Conservation (phyloP, 2,329 filamentous ascomycete genomes). For the Phialophora chinensis region DNA sequence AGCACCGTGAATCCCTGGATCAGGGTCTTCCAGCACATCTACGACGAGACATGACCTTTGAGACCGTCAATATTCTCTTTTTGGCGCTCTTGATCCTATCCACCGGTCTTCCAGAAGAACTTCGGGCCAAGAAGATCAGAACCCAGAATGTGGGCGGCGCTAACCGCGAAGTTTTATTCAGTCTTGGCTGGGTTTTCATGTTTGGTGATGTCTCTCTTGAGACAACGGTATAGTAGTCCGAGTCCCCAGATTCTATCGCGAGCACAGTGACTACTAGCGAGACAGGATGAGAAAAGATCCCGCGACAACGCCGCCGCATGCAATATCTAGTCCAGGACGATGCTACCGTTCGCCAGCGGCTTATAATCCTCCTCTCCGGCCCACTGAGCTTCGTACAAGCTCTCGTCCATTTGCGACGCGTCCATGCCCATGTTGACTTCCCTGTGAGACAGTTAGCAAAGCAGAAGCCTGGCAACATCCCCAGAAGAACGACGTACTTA, state of each 20-base stretch:
- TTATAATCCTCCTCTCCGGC: conserved; percentile 43
- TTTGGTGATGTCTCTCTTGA: background rate
- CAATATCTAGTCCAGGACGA: conserved; percentile 26
- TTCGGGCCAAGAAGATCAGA: too few species aligned
- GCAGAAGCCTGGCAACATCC: background rate
- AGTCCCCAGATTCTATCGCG: background rate
- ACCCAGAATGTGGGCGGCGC: too few species aligned
- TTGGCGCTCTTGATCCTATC: too few species aligned
- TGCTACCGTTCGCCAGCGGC: conserved; percentile 30
- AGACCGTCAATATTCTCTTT: too few species aligned
- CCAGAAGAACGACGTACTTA: conserved; percentile 50
- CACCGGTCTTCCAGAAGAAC: too few species aligned
- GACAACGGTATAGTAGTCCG: background rate
- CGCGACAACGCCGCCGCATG: background rate
- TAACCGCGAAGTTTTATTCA: background rate
- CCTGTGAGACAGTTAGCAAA: conserved; percentile 21
- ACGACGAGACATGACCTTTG: too few species aligned
- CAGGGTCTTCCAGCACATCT: too few species aligned
- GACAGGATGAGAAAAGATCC: background rate
- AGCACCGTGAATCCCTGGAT: too few species aligned
- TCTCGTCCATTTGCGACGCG: conserved; percentile 59
- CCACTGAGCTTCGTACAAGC: conserved; percentile 49
- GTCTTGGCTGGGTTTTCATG: background rate
- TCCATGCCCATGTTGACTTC: conserved; percentile 58
- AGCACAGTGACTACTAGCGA: background rate